Base-by-base conservation (phyloP, 441 rosid species). In the Daphne laureola region DNA sequence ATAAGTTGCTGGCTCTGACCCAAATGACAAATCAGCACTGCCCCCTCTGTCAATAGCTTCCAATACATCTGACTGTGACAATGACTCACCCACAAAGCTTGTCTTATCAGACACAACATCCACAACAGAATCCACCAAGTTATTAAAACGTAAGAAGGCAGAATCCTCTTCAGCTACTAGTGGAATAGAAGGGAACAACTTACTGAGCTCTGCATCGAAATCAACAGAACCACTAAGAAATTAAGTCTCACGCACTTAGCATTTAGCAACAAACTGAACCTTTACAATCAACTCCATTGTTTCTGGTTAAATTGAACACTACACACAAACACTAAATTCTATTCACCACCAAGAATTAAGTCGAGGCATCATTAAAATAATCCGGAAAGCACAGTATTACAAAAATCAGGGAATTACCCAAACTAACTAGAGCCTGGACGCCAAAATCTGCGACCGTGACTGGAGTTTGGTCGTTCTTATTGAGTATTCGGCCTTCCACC, bases 131-230 rank as follows among this genome's bases (percentile, higher is more conserved):
- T 75, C 84, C 49, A 82, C 89, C 52, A 92, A 80, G 64, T 81
- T 77, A 58, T 80, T 82, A 21, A 73, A 61, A 52, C 80, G 77
- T 59, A 92, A 48, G 66, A 78, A 84, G 2, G 77, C 68, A 59
- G 96, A 84, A 67, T 92, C 95, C 73, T 92, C 96, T 65, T 88
- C 98, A 57, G 94, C 98, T 59, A 92, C 95, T 69, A 92, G 63
- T 13, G 98, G 96, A 69, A 88, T 78, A 25, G 82, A 75, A 61
- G 98, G 98, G 75, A 88, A 88, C 69, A 62, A 53, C 59, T 74
- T 78, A 43, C 89, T 58, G 53, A 92, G 73, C 75, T 88, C 96
- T 92, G 63, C 58, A 59, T 25, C 52, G 59, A 50, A 43, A 68
- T 44, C 45, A 12, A 27, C 26, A 51, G 25, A 21, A 21, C 14